Conservation (phyloP, 2,329 filamentous ascomycete species). For the Fusarium compactum region DNA sequence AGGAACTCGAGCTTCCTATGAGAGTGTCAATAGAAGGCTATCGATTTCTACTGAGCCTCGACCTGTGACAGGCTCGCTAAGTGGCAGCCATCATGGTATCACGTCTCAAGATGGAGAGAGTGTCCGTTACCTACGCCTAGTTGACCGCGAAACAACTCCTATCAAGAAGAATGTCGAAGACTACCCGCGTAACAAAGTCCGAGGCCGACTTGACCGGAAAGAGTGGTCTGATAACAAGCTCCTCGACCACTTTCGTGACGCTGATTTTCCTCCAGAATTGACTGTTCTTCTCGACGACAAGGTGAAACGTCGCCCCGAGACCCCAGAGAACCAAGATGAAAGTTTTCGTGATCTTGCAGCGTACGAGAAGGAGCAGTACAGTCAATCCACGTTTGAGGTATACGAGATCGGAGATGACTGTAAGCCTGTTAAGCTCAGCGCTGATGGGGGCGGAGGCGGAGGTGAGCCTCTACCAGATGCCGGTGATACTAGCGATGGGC, state of each 20-base stretch:
- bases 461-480: slow-evolving; percentile 40
- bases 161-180: slow-evolving; percentile 28
- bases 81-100: slow-evolving; percentile 29
- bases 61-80: slow-evolving; percentile 42
- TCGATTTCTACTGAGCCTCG: slow-evolving; percentile 42
- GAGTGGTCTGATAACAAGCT: slow-evolving; percentile 58
- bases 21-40: slow-evolving; percentile 44
- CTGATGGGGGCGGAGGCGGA: slow-evolving; percentile 47
- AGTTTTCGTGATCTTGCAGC: slow-evolving; percentile 53
- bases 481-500: slow-evolving; percentile 44
- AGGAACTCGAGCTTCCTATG: slow-evolving; percentile 46
- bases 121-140: slow-evolving; percentile 50
- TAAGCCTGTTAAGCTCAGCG: slow-evolving; percentile 50
- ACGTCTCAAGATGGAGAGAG: slow-evolving; percentile 50
- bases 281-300: slow-evolving; percentile 54
- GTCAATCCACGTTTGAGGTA: slow-evolving; percentile 67
- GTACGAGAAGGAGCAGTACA: slow-evolving; percentile 55
- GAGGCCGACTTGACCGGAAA: slow-evolving; percentile 37
- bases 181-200: slow-evolving; percentile 31
- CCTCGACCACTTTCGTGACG: slow-evolving; percentile 55
- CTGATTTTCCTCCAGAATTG: slow-evolving; percentile 57
- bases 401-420: slow-evolving; percentile 66
- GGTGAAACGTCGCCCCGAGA: slow-evolving; percentile 51
- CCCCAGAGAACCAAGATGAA: slow-evolving; percentile 45
- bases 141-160: slow-evolving; percentile 28